phyloP scores from a whole-genome alignment of 345 rosid genomes.

The Barbarea vulgaris region DNA sequence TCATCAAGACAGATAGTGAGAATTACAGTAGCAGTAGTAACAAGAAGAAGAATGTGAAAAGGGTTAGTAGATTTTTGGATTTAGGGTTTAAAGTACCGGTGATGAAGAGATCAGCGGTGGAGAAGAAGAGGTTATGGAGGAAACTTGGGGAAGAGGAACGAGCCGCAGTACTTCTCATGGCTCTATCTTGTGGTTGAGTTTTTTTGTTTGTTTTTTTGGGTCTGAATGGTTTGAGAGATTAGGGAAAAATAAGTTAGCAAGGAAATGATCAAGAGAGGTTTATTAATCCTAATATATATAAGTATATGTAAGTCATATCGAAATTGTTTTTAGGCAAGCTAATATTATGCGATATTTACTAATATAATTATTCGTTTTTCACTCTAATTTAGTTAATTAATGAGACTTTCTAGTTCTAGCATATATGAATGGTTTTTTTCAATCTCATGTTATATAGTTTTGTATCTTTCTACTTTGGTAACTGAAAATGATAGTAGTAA shows the following conservation, averaged over 20 bases:
- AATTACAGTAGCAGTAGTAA: background rate
- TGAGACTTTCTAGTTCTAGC: background rate
- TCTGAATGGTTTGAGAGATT: conserved; percentile 9
- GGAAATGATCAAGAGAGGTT: conserved; percentile 24
- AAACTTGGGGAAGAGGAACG: conserved; percentile 83
- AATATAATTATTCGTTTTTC: background rate
- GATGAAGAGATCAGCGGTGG: conserved; percentile 56
- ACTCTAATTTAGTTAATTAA: background rate
- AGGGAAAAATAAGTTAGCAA: conserved; percentile 33
- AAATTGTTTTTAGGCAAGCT: conserved; percentile 22
- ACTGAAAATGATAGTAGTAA: too few species aligned
- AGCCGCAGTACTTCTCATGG: conserved; percentile 90
- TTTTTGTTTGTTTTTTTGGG: background rate
- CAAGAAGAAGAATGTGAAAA: conserved; percentile 29
- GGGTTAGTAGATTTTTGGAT: conserved; percentile 49
- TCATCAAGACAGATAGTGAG: conserved; percentile 46
- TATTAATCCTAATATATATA: conserved; percentile 7
- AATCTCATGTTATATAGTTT: background rate
- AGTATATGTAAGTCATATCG: conserved; percentile 26
- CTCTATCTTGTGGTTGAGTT: conserved; percentile 74
- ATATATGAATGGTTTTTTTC: background rate
- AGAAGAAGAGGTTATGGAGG: conserved; percentile 58
- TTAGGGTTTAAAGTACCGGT: conserved; percentile 83
- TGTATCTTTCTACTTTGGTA: background rate
- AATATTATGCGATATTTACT: conserved; percentile 18